These are phyloP conservation scores for Emiliania huxleyi DNA, from an alignment of 78 protist genomes.

Conservation along the genomic window DNA sequence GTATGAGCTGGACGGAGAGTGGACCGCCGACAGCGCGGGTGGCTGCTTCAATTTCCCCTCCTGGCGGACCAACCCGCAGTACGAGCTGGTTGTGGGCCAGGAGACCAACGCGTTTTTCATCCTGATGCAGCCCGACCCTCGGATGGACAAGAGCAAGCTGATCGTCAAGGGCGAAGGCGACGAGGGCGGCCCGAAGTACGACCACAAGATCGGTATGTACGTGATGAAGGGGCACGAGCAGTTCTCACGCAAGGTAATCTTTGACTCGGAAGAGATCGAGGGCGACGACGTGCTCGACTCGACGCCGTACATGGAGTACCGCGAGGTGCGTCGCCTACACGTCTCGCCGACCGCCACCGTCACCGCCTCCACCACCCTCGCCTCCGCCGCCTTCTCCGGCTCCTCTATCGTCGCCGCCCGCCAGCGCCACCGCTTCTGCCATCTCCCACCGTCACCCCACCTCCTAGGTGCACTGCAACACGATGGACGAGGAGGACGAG, in stretches of 20 bases:
- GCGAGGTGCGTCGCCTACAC: not conserved
- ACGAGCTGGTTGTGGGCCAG: not conserved
- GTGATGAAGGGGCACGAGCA: not conserved
- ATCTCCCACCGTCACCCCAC: too few species aligned
- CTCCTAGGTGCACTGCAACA: not conserved
- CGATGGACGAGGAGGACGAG: slow-evolving; percentile 22
- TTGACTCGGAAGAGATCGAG: not conserved
- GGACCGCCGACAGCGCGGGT: not conserved
- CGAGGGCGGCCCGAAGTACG: not conserved
- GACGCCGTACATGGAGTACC: not conserved
- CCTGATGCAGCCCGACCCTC: not conserved
- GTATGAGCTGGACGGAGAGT: not conserved
- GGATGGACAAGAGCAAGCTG: not conserved
- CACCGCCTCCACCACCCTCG: too few species aligned
- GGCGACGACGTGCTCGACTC: slow-evolving; percentile 15
- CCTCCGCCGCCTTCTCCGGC: too few species aligned
- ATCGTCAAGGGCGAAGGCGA: not conserved
- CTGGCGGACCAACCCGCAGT: not conserved
- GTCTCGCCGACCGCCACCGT: too few species aligned
- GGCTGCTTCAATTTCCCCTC: slow-evolving; percentile 18
- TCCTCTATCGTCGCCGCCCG: too few species aligned
- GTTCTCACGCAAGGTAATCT: not conserved
- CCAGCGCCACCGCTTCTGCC: too few species aligned
- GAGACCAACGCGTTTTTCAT: not conserved
- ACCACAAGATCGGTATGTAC: not conserved